These are phyloP conservation scores for Rosa hybrid DNA, from an alignment of 331 rosid genomes.

Conservation along the genomic window DNA sequence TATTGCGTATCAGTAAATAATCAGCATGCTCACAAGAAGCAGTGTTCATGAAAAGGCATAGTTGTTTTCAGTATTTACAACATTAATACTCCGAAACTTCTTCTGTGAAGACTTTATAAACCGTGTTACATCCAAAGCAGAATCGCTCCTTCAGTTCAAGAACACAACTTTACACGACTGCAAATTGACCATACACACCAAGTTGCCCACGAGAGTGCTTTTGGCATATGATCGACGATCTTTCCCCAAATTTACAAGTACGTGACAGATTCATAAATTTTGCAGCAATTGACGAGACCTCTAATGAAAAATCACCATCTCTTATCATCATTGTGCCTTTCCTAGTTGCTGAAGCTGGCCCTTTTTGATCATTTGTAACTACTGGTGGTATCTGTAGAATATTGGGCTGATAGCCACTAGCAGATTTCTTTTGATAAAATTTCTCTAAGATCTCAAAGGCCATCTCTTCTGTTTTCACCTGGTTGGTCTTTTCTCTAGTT, in stretches of 20 bases:
- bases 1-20: not conserved
- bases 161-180: constrained; percentile 54
- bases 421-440: constrained; percentile 40
- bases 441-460: constrained; percentile 31
- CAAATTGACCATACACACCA: constrained; percentile 45
- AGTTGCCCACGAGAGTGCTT: constrained; percentile 53
- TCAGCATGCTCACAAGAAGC: constrained; percentile 7
- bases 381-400: constrained; percentile 49
- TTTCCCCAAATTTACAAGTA: constrained; percentile 48
- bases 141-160: constrained; percentile 39
- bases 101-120: not conserved
- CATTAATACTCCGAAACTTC: constrained; percentile 9
- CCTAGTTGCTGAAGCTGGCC: constrained; percentile 42
- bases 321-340: constrained; percentile 43
- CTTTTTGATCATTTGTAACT: constrained; percentile 38
- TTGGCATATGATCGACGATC: constrained; percentile 48
- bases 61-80: constrained; percentile 21
- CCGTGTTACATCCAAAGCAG: not conserved
- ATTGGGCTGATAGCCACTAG: constrained; percentile 34
- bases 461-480: constrained; percentile 26
- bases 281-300: constrained; percentile 38
- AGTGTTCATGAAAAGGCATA: constrained; percentile 10
- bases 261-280: constrained; percentile 42
- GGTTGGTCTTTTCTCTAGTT: constrained; percentile 24
- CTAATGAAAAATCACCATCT: constrained; percentile 43